Evolutionary conservation across 768 basidiomycete species (phyloP).

Genomic region (Leccinum obscurum): DNA sequence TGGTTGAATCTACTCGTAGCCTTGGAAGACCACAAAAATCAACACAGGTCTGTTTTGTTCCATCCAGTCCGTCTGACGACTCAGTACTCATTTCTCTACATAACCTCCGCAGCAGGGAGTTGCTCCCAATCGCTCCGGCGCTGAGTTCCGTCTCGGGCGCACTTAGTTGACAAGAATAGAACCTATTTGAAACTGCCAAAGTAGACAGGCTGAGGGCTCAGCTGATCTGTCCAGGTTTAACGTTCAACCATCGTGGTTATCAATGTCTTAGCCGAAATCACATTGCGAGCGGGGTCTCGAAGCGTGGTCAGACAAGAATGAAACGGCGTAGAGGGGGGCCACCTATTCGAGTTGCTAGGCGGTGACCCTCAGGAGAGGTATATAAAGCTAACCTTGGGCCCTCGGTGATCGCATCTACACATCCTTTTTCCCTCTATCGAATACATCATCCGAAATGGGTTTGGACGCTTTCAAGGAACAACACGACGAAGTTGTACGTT

Average conservation of each 20-base stretch:
- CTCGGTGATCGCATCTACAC: background rate
- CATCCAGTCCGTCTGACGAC: background rate
- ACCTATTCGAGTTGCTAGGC: background rate
- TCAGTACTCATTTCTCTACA: background rate
- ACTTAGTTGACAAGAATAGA: slow-evolving; percentile 4
- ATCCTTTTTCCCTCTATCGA: background rate
- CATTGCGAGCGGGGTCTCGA: slow-evolving; percentile 7
- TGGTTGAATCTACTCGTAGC: slow-evolving; percentile 3
- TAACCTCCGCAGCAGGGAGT: background rate
- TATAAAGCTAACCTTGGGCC: background rate
- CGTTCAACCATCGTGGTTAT: slow-evolving; percentile 16
- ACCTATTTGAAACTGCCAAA: slow-evolving; percentile 12
- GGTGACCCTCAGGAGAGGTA: background rate
- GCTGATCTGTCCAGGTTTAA: background rate
- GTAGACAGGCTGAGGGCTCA: too few species aligned
- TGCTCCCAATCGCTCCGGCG: background rate
- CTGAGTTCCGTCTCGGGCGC: background rate
- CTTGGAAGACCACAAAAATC: slow-evolving; percentile 1
- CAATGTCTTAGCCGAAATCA: slow-evolving; percentile 20
- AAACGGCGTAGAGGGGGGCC: background rate
- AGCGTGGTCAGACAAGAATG: slow-evolving; percentile 9
- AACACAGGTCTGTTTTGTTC: background rate
- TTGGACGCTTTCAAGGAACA: slow-evolving; percentile 1
- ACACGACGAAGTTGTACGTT: slow-evolving; percentile 9
- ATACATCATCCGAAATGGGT: slow-evolving; percentile 16